Percentiles rank a stretch among this genome's conserved stretches.
Evolutionary conservation across 2,329 filamentous ascomycete genomes (phyloP).

Genomic region (Claviceps capensis): DNA sequence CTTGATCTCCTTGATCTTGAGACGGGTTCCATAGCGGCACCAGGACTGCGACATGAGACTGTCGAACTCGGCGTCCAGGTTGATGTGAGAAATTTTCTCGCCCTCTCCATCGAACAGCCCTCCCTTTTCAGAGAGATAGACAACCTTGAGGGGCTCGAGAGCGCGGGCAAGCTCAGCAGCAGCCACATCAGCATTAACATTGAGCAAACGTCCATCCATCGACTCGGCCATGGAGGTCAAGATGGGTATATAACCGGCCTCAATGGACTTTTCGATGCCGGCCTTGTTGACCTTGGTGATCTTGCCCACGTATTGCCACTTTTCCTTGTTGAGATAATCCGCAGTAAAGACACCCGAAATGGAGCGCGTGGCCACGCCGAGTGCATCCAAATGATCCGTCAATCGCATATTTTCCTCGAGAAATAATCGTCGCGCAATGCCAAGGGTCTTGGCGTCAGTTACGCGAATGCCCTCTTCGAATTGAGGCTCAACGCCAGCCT

Average conservation of each 20-base stretch:
- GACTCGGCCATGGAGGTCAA: slow-evolving; percentile 95
- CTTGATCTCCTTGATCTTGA: slow-evolving; percentile 98
- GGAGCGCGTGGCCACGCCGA: slow-evolving; percentile 78
- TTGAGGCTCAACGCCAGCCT: slow-evolving; percentile 83
- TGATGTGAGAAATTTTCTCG: slow-evolving; percentile 93
- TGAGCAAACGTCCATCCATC: slow-evolving; percentile 78
- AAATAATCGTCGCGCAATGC: slow-evolving; percentile 83
- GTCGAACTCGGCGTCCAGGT: slow-evolving; percentile 92
- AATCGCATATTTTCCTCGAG: slow-evolving; percentile 90
- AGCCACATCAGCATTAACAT: slow-evolving; percentile 95
- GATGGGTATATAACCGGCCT: slow-evolving; percentile 81
- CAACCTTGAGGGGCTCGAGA: slow-evolving; percentile 88
- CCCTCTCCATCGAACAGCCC: slow-evolving; percentile 87
- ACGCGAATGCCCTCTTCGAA: slow-evolving; percentile 95
- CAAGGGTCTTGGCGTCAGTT: slow-evolving; percentile 89
- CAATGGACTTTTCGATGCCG: slow-evolving; percentile 82
- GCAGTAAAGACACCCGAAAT: slow-evolving; percentile 87
- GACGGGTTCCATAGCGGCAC: slow-evolving; percentile 85
- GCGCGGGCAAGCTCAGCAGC: slow-evolving; percentile 83
- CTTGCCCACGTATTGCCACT: slow-evolving; percentile 91
- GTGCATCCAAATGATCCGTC: slow-evolving; percentile 75
- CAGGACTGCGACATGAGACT: slow-evolving; percentile 85
- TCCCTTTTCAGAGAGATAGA: slow-evolving; percentile 97
- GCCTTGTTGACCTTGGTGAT: slow-evolving; percentile 84
- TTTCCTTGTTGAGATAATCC: slow-evolving; percentile 91